Base-by-base conservation (phyloP, 805 yeast species). In the Cephaloascus fragrans region DNA sequence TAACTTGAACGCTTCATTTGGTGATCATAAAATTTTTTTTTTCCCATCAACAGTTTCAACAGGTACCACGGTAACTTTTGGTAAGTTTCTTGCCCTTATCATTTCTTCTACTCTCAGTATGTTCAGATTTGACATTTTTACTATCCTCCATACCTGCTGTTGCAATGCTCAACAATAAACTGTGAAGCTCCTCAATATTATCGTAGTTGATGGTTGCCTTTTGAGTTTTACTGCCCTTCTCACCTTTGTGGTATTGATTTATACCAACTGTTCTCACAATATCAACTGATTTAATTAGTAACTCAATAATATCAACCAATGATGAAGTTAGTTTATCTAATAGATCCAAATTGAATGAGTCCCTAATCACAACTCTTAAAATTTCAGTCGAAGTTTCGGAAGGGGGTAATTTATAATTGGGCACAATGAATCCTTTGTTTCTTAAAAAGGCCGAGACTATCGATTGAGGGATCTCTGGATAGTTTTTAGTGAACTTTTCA, bases 371-470 rank as follows among this genome's bases (percentile, higher is more conserved):
- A 19, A 89, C 85, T 52, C 97, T 75, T 45, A 88, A 67, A 42
- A 87, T 83, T 60, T 89, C 95, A 43, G 59, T 66, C 10, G 62
- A 62, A 35, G 57, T 56, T 40, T 71, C 66, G 39, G 67, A 71
- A 35, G 80, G 77, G 20, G 96, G 95, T 48, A 88, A 69, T 44
- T 83, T 85, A 61, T 88, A 88, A 67, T 88, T 87, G 47, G 96
- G 95, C 46, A 88, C 70, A 56, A 89, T 89, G 76, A 83, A 88
- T 12, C 95, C 94, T 50, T 78, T 77, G 55, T 72, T 75, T 56
- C 96, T 75, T 50, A 88, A 64, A 56, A 87, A 55, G 12, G 79
- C 67, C 1, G 95, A 80, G 19, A 88, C 58, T 42, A 84, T 68
- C 15, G 80, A 69, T 59, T 89, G 96, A 8, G 95, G 95, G 40